Percentiles rank a stretch among this genome's conserved stretches.
Conservation (phyloP, 1,284 basidiomycete species). For the Earliella scabrosa region DNA sequence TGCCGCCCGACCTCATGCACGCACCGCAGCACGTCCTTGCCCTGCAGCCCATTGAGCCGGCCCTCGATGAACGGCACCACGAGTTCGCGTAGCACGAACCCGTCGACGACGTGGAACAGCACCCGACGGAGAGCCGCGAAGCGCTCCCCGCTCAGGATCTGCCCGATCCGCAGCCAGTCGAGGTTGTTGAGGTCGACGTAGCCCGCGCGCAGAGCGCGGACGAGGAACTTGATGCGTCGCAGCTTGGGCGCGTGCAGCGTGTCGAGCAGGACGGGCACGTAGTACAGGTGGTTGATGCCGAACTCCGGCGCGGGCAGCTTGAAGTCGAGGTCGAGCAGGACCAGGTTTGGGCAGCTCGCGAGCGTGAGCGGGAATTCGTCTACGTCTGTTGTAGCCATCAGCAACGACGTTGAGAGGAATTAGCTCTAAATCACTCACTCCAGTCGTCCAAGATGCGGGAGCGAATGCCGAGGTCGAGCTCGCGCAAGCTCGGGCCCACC, state of each 20-base stretch:
- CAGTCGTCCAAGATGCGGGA: background rate
- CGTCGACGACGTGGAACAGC: slow-evolving; percentile 14
- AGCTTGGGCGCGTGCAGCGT: slow-evolving; percentile 16
- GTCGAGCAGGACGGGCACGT: slow-evolving; percentile 16
- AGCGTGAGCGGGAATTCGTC: slow-evolving; percentile 8
- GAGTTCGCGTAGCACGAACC: background rate
- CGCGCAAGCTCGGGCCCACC: slow-evolving; percentile 21
- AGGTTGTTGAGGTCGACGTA: slow-evolving; percentile 3
- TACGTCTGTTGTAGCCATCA: too few species aligned
- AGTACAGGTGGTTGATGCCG: slow-evolving; percentile 6
- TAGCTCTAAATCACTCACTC: slow-evolving; percentile 3
- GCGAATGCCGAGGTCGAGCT: slow-evolving; percentile 20
- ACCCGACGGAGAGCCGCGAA: slow-evolving; percentile 21
- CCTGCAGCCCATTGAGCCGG: slow-evolving; percentile 8
- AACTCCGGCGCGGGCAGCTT: slow-evolving; percentile 5
- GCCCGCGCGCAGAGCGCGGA: slow-evolving; percentile 12
- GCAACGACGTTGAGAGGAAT: too few species aligned
- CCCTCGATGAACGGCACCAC: slow-evolving; percentile 9
- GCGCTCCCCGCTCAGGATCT: slow-evolving; percentile 7
- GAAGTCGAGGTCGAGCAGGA: slow-evolving; percentile 13
- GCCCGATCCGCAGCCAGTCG: slow-evolving; percentile 19
- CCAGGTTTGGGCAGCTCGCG: slow-evolving; percentile 7
- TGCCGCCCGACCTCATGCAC: background rate
- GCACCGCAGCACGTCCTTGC: slow-evolving; percentile 3
- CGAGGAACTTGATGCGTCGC: slow-evolving; percentile 21